A percentile compares a stretch with the other conserved stretches of the same genome.
These are phyloP conservation scores for Thermomucor indicae-seudaticae DNA, from an alignment of 371 early-diverging fungal species.

Conservation along the genomic window DNA sequence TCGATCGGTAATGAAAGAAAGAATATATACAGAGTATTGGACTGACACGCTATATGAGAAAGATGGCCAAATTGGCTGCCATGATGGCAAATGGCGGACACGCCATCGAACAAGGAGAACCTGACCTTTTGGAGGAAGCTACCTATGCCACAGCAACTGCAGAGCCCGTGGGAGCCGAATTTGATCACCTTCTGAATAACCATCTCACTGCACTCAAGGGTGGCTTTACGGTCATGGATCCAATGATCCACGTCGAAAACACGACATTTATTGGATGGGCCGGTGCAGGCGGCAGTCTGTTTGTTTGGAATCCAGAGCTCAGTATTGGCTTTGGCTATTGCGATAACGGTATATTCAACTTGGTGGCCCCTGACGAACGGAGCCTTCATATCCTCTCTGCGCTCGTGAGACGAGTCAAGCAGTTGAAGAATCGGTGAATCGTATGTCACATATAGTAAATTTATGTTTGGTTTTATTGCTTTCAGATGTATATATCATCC, in stretches of 20 bases:
- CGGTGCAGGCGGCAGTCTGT: slow-evolving; percentile 57
- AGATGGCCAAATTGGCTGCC: slow-evolving; percentile 63
- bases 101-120: slow-evolving; percentile 38
- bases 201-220: not conserved
- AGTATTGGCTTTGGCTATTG: slow-evolving; percentile 54
- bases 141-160: slow-evolving; percentile 25
- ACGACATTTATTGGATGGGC: slow-evolving; percentile 15
- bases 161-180: not conserved
- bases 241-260: slow-evolving; percentile 2
- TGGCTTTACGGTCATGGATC: slow-evolving; percentile 3
- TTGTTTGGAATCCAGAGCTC: slow-evolving; percentile 51
- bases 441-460: too few species aligned
- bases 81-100: slow-evolving; percentile 66
- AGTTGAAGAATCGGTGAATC: too few species aligned
- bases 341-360: slow-evolving; percentile 22
- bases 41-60: not conserved
- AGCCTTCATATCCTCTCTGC: too few species aligned
- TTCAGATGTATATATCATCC: too few species aligned
- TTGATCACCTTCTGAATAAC: not conserved
- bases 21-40: not conserved
- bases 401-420: too few species aligned
- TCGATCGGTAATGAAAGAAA: slow-evolving; percentile 40
- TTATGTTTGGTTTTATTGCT: too few species aligned
- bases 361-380: too few species aligned
- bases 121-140: slow-evolving; percentile 24